A percentile compares a stretch with the other conserved stretches of the same genome.
phyloP scores from a whole-genome alignment of 73 alveolate genomes.

The Paramecium tetraurelia region DNA sequence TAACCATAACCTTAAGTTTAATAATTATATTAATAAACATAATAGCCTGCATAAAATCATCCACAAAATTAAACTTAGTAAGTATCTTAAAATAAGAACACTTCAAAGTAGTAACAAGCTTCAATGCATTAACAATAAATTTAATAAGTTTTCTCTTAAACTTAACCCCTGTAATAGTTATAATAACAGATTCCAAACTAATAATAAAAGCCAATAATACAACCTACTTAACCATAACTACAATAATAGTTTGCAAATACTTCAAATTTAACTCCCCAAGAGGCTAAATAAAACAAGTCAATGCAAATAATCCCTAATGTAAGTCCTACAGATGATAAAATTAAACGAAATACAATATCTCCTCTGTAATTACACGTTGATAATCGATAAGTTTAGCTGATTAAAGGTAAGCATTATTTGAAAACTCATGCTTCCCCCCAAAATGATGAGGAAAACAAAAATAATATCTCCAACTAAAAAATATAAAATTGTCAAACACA shows the following conservation, averaged over 20 bases:
- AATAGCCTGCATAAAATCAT: background rate
- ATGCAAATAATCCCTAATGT: background rate
- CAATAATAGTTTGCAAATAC: background rate
- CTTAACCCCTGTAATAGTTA: background rate
- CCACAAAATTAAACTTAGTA: background rate
- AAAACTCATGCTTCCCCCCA: constrained; percentile 14
- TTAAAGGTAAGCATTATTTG: background rate
- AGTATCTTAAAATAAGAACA: background rate
- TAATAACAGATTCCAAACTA: background rate
- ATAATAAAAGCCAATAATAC: background rate
- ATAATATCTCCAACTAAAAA: background rate
- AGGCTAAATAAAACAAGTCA: background rate
- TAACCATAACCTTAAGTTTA: background rate
- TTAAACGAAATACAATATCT: background rate
- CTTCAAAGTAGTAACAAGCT: background rate
- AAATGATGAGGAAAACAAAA: constrained; percentile 30
- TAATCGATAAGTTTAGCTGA: background rate
- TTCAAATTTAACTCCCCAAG: background rate
- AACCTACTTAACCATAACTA: background rate
- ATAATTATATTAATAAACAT: background rate
- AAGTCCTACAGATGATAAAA: background rate
- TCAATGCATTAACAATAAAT: background rate
- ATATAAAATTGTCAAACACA: background rate
- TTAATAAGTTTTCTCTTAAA: background rate
- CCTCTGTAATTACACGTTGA: background rate